A percentile compares a stretch with the other conserved stretches of the same genome.
These are phyloP conservation scores for Stylosanthes scabra DNA, from an alignment of 331 rosid species.

Conservation along the genomic window DNA sequence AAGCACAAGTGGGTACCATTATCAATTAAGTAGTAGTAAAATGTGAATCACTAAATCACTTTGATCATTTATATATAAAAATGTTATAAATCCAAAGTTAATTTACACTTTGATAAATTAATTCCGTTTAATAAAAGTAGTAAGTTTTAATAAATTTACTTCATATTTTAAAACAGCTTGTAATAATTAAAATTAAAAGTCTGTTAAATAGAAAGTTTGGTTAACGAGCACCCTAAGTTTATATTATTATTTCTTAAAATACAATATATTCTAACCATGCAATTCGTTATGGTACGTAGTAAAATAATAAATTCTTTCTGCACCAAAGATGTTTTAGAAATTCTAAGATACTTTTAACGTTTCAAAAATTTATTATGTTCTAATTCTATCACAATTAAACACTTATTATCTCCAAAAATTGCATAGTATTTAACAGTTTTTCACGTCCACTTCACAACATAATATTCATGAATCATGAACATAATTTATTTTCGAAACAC, in stretches of 20 bases:
- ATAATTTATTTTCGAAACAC: too few relatives aligned
- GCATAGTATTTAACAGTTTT: too few relatives aligned
- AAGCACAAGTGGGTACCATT: slow-evolving; percentile 21
- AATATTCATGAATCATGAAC: too few relatives aligned
- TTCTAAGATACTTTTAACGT: neutral
- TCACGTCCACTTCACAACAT: too few relatives aligned
- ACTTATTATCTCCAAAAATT: too few relatives aligned
- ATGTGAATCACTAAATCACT: slow-evolving; percentile 11
- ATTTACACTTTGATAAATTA: neutral
- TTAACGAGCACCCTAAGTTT: too few relatives aligned
- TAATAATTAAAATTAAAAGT: too few relatives aligned
- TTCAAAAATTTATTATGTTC: too few relatives aligned
- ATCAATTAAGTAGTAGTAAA: neutral
- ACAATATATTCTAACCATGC: neutral
- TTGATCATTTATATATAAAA: too few relatives aligned
- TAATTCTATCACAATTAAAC: neutral
- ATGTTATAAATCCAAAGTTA: neutral
- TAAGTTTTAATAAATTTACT: neutral
- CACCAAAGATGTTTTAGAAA: neutral
- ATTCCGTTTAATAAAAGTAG: neutral
- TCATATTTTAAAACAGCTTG: neutral
- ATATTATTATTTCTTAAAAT: too few relatives aligned
- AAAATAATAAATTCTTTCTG: neutral
- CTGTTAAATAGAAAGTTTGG: too few relatives aligned
- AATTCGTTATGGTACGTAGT: neutral